Evolutionary conservation across 345 rosid genomes (phyloP), one percentile per base, ranked within the genome.

Genomic region (Brassica incana): DNA sequence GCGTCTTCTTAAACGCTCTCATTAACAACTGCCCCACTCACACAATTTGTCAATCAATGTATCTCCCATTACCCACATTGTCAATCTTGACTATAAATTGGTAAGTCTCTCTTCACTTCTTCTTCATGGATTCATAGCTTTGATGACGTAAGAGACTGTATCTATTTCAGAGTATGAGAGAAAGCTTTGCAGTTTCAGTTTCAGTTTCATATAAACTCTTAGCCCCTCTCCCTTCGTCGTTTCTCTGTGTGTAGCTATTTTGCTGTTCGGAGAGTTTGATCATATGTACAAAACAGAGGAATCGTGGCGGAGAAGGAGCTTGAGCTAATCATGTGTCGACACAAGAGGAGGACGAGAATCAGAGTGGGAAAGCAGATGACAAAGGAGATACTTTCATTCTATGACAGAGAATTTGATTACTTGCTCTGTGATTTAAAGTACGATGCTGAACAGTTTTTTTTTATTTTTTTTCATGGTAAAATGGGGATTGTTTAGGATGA

Each of bases 401-500:
- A 20, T 20, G 23, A 20, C 23, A 20, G 23, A 20, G 23, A 20
- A 20, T 20, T 20, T 20, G 23, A 20, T 20, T 20, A 20, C 23
- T 20, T 20, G 23, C 23, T 20, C 23, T 20, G 23, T 20, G 23
- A 20, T 20, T 20, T 20, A 20, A 20, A 20, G 23, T 20, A 20
- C 0, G 23, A 20, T 20, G 23, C 23, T 20, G 23, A 20, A 20
- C 23, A 20, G 23, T 20, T 20, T 20, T 20, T 20, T 20, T 20
- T 20, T 20, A 20, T 20, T 89, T 90, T 40, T 65, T 89, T 84
- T 72, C 67, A 73, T 70, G 99, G 99, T 60, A 91, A 88, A 87
- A 85, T 88, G 88, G 99, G 97, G 73, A 85, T 95, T 83, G 86
- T 87, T 68, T 91, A 88, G 87, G 83, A 90, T 78, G 91, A 83